Percentiles rank a stretch among this genome's conserved stretches.
Conservation (phyloP, 371 early-diverging fungal species). For the Lichtheimia ornata region DNA sequence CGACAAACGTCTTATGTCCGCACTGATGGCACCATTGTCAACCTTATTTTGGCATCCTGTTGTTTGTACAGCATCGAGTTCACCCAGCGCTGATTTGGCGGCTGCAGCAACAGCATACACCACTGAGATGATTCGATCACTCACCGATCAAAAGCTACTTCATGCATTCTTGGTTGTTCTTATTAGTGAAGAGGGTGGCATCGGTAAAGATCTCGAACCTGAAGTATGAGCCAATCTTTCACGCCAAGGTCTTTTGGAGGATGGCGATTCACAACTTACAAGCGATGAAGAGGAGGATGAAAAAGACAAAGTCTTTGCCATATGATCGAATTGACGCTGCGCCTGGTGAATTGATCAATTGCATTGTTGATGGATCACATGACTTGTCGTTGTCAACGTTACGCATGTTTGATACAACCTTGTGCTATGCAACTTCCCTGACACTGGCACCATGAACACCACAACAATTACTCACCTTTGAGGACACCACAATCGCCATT, state of each 20-base stretch:
- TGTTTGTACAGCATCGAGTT: constrained; percentile 45
- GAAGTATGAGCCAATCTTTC: constrained; percentile 27
- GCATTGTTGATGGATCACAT: constrained; percentile 45
- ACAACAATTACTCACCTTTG: not conserved
- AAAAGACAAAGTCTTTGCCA: constrained; percentile 11
- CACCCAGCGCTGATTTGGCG: constrained; percentile 41
- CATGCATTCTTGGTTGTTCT: constrained; percentile 49
- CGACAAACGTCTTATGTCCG: constrained; percentile 46
- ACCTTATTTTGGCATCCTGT: constrained; percentile 55
- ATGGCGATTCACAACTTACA: constrained; percentile 16
- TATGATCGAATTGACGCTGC: constrained; percentile 28
- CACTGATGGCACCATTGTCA: constrained; percentile 47
- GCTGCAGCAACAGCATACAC: constrained; percentile 52
- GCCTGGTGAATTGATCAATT: constrained; percentile 39
- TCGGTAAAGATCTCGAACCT: constrained; percentile 52
- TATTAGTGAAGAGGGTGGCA: constrained; percentile 50
- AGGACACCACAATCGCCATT: not conserved
- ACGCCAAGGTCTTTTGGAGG: constrained; percentile 32
- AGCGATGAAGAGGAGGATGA: constrained; percentile 26
- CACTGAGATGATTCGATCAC: constrained; percentile 52
- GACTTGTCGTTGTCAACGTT: constrained; percentile 57
- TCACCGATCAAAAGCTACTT: constrained; percentile 48
- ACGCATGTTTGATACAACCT: constrained; percentile 61
- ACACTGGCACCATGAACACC: constrained; percentile 7
- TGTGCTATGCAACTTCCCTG: no score